A percentile compares a stretch with the other conserved stretches of the same genome.
These are phyloP conservation scores for Blastobotrys proliferans DNA, from an alignment of 1,139 yeast genomes.

Conservation along the genomic window DNA sequence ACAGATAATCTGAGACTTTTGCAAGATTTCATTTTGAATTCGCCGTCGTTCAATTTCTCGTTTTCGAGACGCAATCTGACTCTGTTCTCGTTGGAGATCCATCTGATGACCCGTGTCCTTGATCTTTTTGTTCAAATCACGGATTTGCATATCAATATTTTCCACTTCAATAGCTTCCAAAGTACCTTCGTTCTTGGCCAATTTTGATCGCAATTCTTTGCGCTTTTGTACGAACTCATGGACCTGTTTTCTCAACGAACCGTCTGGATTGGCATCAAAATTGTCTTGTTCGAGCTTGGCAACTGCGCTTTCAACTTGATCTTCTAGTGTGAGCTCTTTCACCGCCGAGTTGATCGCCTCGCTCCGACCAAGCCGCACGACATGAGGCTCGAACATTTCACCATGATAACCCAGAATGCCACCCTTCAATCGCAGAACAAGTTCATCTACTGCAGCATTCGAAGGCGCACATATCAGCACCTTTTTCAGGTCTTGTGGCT, in stretches of 20 bases:
- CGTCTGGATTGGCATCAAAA: slow-evolving; percentile 35
- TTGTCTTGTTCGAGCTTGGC: slow-evolving; percentile 41
- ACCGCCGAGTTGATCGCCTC: slow-evolving; percentile 86
- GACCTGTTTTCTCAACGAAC: slow-evolving; percentile 51
- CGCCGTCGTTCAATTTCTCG: slow-evolving; percentile 76
- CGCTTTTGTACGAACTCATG: slow-evolving; percentile 50
- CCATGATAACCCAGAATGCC: slow-evolving; percentile 64
- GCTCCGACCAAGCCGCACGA: slow-evolving; percentile 87
- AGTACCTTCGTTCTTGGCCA: slow-evolving; percentile 28
- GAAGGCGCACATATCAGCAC: slow-evolving; percentile 95
- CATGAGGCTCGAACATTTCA: slow-evolving; percentile 53
- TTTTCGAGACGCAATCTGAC: slow-evolving; percentile 61
- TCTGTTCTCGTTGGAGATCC: slow-evolving; percentile 71
- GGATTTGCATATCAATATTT: slow-evolving; percentile 28
- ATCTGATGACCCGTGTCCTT: slow-evolving; percentile 66
- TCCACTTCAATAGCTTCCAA: slow-evolving; percentile 23
- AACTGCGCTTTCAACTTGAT: slow-evolving; percentile 68
- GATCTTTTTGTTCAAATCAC: slow-evolving; percentile 55
- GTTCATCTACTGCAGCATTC: slow-evolving; percentile 97
- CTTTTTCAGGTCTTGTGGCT: slow-evolving; percentile 39
- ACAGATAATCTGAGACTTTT: slow-evolving; percentile 83
- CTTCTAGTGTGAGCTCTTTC: slow-evolving; percentile 80
- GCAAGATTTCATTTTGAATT: slow-evolving; percentile 66
- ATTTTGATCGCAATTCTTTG: slow-evolving; percentile 43
- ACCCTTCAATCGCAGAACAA: slow-evolving; percentile 75